Evolutionary conservation across 2,329 filamentous ascomycete genomes (phyloP).

Genomic region (Pyricularia sp.): DNA sequence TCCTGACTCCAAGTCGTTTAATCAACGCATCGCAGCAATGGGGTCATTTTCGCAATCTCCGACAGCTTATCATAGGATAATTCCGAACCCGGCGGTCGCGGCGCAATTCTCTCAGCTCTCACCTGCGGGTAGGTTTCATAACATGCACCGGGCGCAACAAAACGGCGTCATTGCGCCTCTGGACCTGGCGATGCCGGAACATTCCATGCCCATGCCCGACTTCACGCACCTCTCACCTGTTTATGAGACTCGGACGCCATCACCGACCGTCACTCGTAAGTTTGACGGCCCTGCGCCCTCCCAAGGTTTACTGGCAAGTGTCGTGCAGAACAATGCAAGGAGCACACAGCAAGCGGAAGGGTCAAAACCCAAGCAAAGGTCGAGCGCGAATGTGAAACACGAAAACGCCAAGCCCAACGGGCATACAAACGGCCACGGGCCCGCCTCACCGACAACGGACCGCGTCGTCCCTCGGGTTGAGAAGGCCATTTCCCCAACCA

Average conservation of each 20-base stretch:
- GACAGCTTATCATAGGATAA: neutral
- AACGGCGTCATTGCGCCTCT: slow-evolving; percentile 42
- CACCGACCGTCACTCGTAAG: slow-evolving; percentile 51
- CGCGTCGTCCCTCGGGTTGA: slow-evolving; percentile 1
- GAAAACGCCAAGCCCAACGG: slow-evolving; percentile 20
- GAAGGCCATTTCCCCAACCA: neutral
- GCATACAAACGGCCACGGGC: slow-evolving; percentile 43
- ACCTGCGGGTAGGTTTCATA: slow-evolving; percentile 11
- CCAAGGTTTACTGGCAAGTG: slow-evolving; percentile 1
- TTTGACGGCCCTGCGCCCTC: slow-evolving; percentile 21
- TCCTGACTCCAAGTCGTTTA: slow-evolving; percentile 15
- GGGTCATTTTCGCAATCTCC: slow-evolving; percentile 10
- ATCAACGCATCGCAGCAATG: slow-evolving; percentile 20
- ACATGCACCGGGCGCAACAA: slow-evolving; percentile 33
- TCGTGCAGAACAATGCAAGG: neutral
- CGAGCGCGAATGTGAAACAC: slow-evolving; percentile 9
- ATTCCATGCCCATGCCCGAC: slow-evolving; percentile 29
- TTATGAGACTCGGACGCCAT: slow-evolving; percentile 63
- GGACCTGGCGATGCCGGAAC: slow-evolving; percentile 42
- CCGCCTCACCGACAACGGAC: slow-evolving; percentile 37
- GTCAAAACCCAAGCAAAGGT: neutral
- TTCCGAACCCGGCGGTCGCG: slow-evolving; percentile 9
- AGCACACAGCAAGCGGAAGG: neutral
- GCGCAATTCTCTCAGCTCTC: slow-evolving; percentile 3
- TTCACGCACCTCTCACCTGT: slow-evolving; percentile 59